Evolutionary conservation across 192 early-diverging fungal genomes (phyloP), one percentile per base, ranked within the genome.

Genomic region (Radiomyces spectabilis): DNA sequence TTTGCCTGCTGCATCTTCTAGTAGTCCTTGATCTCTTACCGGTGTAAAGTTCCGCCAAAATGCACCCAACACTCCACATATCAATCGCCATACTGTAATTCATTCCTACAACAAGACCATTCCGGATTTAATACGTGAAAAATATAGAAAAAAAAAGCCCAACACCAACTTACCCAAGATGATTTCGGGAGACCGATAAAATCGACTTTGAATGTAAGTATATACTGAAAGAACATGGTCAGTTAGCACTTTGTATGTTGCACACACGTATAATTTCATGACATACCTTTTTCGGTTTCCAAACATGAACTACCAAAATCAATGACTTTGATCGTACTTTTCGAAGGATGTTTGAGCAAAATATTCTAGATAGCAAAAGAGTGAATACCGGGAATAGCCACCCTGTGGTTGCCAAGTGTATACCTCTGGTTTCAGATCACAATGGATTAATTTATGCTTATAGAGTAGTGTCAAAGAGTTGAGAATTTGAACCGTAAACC

Each of bases 1-100:
- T n/a, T n/a, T n/a, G n/a, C n/a, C n/a, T n/a, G n/a, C n/a, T n/a
- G n/a, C n/a, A n/a, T n/a, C n/a, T n/a, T n/a, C n/a, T n/a, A n/a
- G n/a, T n/a, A n/a, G n/a, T n/a, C n/a, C n/a, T n/a, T n/a, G n/a
- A n/a, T n/a, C n/a, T n/a, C n/a, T n/a, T n/a, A 8, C 84, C 88
- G 1, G 86, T 88, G 58, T 80, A 82, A 22, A 98, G 72, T 59
- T 98, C 95, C 12, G 86, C 94, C 7, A 95, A 77, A 45, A 98
- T 95, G 64, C 94, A 96, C 12, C 95, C 95, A 38, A 98, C 72
- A 52, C 85, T 88, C 95, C 95, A 98, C 84, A 98, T 89, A 69
- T 98, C 95, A 56, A 98, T 98, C 2, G 90, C 83, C 53, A 84
- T 89, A 50, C 78, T 89, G 59, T 98, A 98, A 16, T 76, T 77